Evolutionary conservation across 495 filamentous ascomycete species (phyloP).

Genomic region (Talaromyces wortmannii): DNA sequence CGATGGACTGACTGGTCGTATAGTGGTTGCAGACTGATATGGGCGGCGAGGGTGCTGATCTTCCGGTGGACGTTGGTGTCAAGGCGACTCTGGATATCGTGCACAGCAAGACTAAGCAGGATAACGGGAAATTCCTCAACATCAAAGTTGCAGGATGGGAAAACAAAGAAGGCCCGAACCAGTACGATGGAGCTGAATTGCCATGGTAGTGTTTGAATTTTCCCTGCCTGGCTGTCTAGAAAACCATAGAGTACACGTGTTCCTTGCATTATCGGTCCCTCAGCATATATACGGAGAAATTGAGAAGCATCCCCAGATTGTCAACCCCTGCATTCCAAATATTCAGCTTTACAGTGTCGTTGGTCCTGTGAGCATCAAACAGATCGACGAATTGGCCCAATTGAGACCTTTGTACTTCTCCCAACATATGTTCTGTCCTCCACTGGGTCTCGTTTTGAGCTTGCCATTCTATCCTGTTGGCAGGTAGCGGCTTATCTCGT

Average conservation of each 20-base stretch:
- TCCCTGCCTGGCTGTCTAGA: too few relatives aligned
- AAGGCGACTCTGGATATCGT: slow-evolving; percentile 35
- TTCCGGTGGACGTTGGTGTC: slow-evolving; percentile 32
- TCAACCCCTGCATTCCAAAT: slow-evolving; percentile 7
- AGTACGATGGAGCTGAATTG: slow-evolving; percentile 27
- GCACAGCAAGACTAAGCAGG: slow-evolving; percentile 16
- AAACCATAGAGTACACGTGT: background rate
- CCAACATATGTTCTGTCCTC: background rate
- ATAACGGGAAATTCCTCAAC: slow-evolving; percentile 38
- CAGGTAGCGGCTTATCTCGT: background rate
- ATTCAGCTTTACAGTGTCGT: background rate
- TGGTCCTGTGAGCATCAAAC: background rate
- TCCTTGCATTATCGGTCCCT: background rate
- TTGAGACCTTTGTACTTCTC: background rate
- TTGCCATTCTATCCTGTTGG: slow-evolving; percentile 4
- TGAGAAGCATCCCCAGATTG: slow-evolving; percentile 3
- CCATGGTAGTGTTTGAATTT: slow-evolving; percentile 22
- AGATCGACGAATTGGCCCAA: background rate
- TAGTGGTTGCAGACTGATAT: slow-evolving; percentile 46
- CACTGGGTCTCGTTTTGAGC: slow-evolving; percentile 1
- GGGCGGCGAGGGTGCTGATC: slow-evolving; percentile 34
- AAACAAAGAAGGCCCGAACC: slow-evolving; percentile 18
- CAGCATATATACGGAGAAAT: slow-evolving; percentile 1
- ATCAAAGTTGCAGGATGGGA: slow-evolving; percentile 40
- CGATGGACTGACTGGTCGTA: background rate